phyloP scores from a whole-genome alignment of 768 basidiomycete genomes.

The Termitomyces sp. region DNA sequence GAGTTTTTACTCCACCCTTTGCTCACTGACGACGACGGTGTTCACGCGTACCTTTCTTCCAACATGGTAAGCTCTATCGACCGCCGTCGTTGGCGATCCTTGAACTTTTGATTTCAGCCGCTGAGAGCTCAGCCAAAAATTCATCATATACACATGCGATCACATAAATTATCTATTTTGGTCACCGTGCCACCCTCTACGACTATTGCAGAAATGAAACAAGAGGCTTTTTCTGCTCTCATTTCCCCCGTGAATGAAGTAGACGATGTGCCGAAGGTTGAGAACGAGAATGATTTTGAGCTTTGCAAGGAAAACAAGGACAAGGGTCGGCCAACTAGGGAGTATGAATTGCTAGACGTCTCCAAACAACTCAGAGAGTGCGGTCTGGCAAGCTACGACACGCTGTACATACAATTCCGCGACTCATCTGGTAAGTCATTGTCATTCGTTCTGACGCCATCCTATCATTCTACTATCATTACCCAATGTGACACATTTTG shows the following conservation, averaged over 20 bases:
- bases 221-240: conserved; percentile 58
- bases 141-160: conserved; percentile 65
- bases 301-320: conserved; percentile 50
- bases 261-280: conserved; percentile 23
- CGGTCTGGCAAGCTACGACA: conserved; percentile 58
- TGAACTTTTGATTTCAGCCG: conserved; percentile 26
- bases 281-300: conserved; percentile 44
- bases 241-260: conserved; percentile 36
- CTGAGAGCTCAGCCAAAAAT: conserved; percentile 51
- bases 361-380: conserved; percentile 39
- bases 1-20: conserved; percentile 19
- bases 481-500: conserved; percentile 13
- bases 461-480: conserved; percentile 8
- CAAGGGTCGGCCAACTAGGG: conserved; percentile 42
- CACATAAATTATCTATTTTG: conserved; percentile 65
- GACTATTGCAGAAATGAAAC: conserved; percentile 54
- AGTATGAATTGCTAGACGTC: conserved; percentile 49
- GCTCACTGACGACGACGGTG: conserved; percentile 6
- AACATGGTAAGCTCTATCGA: conserved; percentile 16
- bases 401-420: conserved; percentile 61
- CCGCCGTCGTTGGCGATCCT: not conserved
- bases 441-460: conserved; percentile 1
- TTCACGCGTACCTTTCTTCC: not conserved
- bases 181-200: conserved; percentile 48
- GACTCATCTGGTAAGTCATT: conserved; percentile 49